These are phyloP conservation scores for Xerocomus amazonicus DNA, from an alignment of 1,284 basidiomycete species.

Conservation along the genomic window DNA sequence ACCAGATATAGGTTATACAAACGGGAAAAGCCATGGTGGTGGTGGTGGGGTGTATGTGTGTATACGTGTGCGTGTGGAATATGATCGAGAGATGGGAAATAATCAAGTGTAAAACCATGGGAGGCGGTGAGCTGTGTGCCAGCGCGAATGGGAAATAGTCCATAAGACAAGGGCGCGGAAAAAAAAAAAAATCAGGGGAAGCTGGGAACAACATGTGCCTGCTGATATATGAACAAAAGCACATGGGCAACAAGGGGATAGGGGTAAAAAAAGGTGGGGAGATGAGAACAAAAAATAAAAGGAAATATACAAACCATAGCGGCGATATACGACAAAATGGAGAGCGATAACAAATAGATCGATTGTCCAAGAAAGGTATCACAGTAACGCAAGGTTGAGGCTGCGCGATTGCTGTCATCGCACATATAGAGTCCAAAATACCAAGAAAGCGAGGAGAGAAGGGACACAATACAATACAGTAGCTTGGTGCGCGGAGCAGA, in stretches of 20 bases:
- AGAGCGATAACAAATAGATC: conserved; percentile 5
- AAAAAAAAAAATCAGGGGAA: background rate
- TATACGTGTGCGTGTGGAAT: no score
- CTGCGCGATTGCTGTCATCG: background rate
- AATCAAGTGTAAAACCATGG: no score
- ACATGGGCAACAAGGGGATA: background rate
- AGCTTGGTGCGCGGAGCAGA: background rate
- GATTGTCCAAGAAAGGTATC: conserved; percentile 27
- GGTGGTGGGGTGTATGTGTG: no score
- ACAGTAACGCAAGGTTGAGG: background rate
- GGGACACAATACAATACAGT: conserved; percentile 16
- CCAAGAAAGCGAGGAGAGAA: conserved; percentile 15
- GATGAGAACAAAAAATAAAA: background rate
- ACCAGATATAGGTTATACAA: conserved; percentile 21
- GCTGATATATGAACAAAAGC: conserved; percentile 1
- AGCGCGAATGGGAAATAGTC: no score
- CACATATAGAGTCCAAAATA: conserved; percentile 24
- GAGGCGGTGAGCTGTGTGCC: no score
- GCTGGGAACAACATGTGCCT: background rate
- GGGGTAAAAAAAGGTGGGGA: background rate
- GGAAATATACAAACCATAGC: conserved; percentile 11
- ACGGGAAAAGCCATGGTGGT: no score
- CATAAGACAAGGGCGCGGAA: background rate
- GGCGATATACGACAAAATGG: conserved; percentile 13
- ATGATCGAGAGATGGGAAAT: no score